Percentiles rank a stretch among this genome's conserved stretches.
Conservation (phyloP, 441 rosid genomes). For the Viola pubescens region DNA sequence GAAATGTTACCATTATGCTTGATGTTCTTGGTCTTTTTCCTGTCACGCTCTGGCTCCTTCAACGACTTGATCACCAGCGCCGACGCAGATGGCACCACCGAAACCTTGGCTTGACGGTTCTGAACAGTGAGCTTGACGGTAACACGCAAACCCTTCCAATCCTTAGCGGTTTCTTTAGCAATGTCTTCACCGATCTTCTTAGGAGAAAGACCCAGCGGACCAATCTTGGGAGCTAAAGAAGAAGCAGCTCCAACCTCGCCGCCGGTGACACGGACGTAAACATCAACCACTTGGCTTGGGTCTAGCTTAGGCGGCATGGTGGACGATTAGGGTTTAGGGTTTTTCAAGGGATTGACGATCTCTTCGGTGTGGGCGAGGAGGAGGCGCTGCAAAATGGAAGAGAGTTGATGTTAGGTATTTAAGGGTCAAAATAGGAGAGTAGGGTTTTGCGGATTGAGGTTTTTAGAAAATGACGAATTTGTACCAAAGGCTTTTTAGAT, state of each 20-base stretch:
- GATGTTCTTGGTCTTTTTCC: constrained; percentile 80
- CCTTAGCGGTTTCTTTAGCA: constrained; percentile 81
- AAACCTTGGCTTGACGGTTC: constrained; percentile 78
- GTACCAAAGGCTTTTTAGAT: background rate
- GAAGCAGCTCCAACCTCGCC: constrained; percentile 84
- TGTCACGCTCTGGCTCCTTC: constrained; percentile 79
- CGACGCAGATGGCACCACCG: constrained; percentile 77
- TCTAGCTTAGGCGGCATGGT: constrained; percentile 81
- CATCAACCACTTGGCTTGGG: constrained; percentile 66
- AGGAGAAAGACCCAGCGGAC: constrained; percentile 75
- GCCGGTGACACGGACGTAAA: constrained; percentile 76
- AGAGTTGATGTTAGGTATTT: background rate
- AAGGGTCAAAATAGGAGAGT: background rate
- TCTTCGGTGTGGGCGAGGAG: background rate
- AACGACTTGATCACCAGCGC: constrained; percentile 75
- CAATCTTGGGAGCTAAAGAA: constrained; percentile 67
- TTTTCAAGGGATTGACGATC: background rate
- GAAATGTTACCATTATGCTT: constrained; percentile 65
- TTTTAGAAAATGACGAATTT: background rate
- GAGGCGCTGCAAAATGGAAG: background rate
- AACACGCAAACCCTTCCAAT: constrained; percentile 80
- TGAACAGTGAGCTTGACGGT: constrained; percentile 79
- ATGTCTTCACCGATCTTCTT: constrained; percentile 89
- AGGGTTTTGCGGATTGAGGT: background rate
- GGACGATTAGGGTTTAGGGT: background rate